phyloP scores from a whole-genome alignment of 768 basidiomycete species.

The Cyclocybe cylindracea region DNA sequence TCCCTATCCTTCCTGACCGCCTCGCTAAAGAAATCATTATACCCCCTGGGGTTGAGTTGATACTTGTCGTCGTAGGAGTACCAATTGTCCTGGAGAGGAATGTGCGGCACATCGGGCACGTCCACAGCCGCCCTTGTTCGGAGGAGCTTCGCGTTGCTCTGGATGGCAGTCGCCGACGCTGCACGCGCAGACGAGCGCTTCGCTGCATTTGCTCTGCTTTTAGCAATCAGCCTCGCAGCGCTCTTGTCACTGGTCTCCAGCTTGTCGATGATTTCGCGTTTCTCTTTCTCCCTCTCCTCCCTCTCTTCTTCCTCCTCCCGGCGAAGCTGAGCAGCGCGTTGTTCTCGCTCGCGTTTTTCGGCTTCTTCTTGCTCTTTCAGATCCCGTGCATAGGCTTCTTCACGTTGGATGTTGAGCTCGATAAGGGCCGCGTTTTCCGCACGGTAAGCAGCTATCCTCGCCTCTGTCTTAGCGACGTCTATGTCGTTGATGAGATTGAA shows the following conservation, averaged over 20 bases:
- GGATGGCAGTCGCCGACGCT: conserved; percentile 43
- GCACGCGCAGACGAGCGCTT: conserved; percentile 62
- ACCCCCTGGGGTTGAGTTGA: conserved; percentile 49
- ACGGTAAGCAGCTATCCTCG: conserved; percentile 75
- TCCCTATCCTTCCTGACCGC: conserved; percentile 75
- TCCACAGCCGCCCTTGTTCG: conserved; percentile 66
- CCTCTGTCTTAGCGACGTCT: conserved; percentile 79
- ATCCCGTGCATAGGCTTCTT: conserved; percentile 71
- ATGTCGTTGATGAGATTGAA: conserved; percentile 95
- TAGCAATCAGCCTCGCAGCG: conserved; percentile 69
- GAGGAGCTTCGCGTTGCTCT: conserved; percentile 50
- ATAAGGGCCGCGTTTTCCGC: conserved; percentile 82
- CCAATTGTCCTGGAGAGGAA: conserved; percentile 76
- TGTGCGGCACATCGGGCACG: conserved; percentile 80
- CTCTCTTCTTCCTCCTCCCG: conserved; percentile 77
- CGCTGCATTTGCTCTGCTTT: conserved; percentile 62
- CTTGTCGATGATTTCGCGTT: conserved; percentile 76
- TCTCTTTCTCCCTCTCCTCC: conserved; percentile 70
- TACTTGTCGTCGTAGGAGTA: conserved; percentile 76
- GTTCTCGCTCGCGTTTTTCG: conserved; percentile 71
- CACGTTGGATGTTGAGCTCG: conserved; percentile 80
- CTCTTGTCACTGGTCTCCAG: conserved; percentile 77
- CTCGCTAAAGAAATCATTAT: conserved; percentile 75
- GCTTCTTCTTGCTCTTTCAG: conserved; percentile 80
- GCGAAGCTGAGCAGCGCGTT: conserved; percentile 64